phyloP scores from a whole-genome alignment of 176 grass and related monocot genomes.

The Aegilops speltoides region DNA sequence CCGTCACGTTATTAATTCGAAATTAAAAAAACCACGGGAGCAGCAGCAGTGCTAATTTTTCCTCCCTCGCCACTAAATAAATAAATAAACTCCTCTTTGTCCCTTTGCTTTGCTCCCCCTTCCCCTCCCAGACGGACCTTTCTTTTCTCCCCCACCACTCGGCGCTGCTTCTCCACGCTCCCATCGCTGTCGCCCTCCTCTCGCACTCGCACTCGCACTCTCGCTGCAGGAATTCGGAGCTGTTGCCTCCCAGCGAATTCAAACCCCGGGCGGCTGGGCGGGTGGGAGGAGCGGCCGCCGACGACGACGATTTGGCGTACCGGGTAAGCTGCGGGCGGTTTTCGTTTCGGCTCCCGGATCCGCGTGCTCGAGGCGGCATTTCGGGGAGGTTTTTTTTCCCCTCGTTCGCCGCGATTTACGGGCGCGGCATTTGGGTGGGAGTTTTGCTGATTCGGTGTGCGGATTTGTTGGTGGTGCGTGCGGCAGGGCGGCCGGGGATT shows the following conservation, averaged over 20 bases:
- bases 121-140: background rate
- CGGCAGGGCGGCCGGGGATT: constrained; percentile 31
- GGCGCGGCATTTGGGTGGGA: constrained; percentile 29
- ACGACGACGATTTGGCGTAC: background rate
- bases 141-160: background rate
- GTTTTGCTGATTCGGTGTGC: background rate
- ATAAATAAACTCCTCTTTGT: constrained; percentile 40
- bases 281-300: background rate
- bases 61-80: background rate
- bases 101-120: constrained; percentile 15
- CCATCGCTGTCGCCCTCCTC: background rate
- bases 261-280: constrained; percentile 6
- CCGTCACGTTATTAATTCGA: constrained; percentile 33
- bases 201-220: too few relatives aligned
- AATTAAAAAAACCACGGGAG: constrained; percentile 2
- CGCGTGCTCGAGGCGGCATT: constrained; percentile 26
- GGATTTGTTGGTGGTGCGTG: constrained; percentile 21
- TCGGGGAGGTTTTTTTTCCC: background rate
- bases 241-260: constrained; percentile 6
- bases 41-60: background rate
- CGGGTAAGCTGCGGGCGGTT: constrained; percentile 31
- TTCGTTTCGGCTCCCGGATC: constrained; percentile 31
- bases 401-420: background rate
- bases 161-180: constrained; percentile 2
- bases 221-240: background rate